These are phyloP conservation scores for Lasiosphaeria hispida DNA, from an alignment of 495 filamentous ascomycete species.

Conservation along the genomic window DNA sequence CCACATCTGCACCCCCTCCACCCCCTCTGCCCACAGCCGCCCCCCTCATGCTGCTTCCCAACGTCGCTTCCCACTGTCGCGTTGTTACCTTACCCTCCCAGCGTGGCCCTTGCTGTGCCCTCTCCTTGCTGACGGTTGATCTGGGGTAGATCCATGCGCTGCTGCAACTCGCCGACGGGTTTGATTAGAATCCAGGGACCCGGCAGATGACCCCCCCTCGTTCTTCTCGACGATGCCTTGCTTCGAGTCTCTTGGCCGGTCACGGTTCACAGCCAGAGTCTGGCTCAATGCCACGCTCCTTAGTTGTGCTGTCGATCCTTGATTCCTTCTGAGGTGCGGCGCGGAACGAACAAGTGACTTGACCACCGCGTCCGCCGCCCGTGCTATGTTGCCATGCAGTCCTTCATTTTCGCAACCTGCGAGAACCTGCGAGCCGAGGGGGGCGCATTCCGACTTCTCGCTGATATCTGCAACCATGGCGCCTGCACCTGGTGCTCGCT, in stretches of 20 bases:
- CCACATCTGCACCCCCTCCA: neutral
- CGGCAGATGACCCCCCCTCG: slow-evolving; percentile 3
- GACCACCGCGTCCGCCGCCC: no score
- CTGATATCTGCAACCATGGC: neutral
- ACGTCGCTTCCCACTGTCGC: neutral
- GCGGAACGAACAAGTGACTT: no score
- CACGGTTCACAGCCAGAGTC: neutral
- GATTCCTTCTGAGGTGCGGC: no score
- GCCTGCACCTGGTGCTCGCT: neutral
- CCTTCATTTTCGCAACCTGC: no score
- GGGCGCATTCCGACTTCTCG: neutral
- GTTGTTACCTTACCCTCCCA: slow-evolving; percentile 4
- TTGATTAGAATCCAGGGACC: slow-evolving; percentile 5
- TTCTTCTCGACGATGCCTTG: neutral
- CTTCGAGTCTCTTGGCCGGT: neutral
- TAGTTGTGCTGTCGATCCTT: no score
- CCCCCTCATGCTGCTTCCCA: neutral
- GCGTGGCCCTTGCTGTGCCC: slow-evolving; percentile 1
- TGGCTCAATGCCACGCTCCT: no score
- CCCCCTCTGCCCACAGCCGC: neutral
- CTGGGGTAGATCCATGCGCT: neutral
- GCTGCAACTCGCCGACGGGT: slow-evolving; percentile 8
- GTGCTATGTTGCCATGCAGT: no score
- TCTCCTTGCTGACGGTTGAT: neutral
- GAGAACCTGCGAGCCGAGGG: no score